phyloP scores from a whole-genome alignment of 2,329 filamentous ascomycete genomes.

The Aspergillus nomiae region DNA sequence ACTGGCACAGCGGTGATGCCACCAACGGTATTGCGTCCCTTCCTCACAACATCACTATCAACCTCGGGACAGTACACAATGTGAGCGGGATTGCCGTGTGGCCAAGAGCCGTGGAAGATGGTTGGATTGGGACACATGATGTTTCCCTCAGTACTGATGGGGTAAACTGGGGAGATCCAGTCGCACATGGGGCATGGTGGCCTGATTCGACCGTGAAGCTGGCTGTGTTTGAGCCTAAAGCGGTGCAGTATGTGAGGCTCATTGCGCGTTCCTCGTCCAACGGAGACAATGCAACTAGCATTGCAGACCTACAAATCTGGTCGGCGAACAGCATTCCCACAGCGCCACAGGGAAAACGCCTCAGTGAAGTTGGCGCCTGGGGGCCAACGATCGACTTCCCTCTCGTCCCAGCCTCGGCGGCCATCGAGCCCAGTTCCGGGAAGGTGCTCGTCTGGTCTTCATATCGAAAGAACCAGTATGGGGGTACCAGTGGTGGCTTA shows the following conservation, averaged over 20 bases:
- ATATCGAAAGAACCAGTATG: constrained; percentile 3
- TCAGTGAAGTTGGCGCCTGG: constrained; percentile 1
- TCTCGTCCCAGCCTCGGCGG: constrained; percentile 5
- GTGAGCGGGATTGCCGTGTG: constrained; percentile 17
- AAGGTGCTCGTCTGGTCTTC: constrained; percentile 10
- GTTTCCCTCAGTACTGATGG: neutral
- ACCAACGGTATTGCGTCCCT: neutral
- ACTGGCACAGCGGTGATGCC: constrained; percentile 13
- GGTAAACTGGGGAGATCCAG: constrained; percentile 11
- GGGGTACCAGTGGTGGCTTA: neutral
- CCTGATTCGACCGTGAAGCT: constrained; percentile 16
- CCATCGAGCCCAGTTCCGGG: constrained; percentile 5
- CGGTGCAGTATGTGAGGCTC: constrained; percentile 16
- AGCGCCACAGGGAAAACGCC: neutral
- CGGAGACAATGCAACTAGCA: neutral
- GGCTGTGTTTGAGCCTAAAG: constrained; percentile 16
- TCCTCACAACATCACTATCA: constrained; percentile 10
- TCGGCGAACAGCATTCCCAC: neutral
- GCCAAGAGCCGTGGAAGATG: constrained; percentile 11
- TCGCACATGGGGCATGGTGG: constrained; percentile 20
- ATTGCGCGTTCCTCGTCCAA: neutral
- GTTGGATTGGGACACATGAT: constrained; percentile 16
- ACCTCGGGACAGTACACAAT: constrained; percentile 14
- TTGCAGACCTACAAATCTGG: neutral
- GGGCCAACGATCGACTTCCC: constrained; percentile 11